Conservation (phyloP, 176 grass and related monocot genomes). For the Triticum dicoccoides region DNA sequence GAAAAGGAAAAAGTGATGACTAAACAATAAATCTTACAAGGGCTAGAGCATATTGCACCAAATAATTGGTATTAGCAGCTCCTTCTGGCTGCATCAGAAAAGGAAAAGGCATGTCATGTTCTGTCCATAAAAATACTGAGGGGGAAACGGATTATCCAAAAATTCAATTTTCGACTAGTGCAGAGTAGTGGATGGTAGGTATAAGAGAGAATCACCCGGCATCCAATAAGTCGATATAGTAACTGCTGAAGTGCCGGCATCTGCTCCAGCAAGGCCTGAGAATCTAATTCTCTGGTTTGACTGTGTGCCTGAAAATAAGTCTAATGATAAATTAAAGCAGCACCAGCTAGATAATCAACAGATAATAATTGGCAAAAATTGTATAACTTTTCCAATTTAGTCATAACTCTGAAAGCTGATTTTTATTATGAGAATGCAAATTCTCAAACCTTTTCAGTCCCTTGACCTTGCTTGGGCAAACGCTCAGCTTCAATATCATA, state of each 20-base stretch:
- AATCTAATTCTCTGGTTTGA: slow-evolving; percentile 80
- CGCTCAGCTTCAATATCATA: slow-evolving; percentile 92
- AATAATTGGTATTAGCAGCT: slow-evolving; percentile 74
- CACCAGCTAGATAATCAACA: neutral
- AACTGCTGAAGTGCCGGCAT: slow-evolving; percentile 89
- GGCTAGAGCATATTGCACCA: slow-evolving; percentile 86
- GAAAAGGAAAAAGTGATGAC: neutral
- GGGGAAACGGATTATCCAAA: neutral
- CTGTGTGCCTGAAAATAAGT: slow-evolving; percentile 61
- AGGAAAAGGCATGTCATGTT: slow-evolving; percentile 20
- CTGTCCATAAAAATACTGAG: neutral
- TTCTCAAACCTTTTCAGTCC: slow-evolving; percentile 70
- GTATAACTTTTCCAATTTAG: neutral
- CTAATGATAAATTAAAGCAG: neutral
- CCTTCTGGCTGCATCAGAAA: slow-evolving; percentile 69
- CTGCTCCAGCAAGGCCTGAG: slow-evolving; percentile 79
- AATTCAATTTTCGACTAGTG: neutral
- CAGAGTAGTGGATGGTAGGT: slow-evolving; percentile 20
- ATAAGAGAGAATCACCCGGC: slow-evolving; percentile 62
- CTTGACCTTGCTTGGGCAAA: slow-evolving; percentile 71
- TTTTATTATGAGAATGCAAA: slow-evolving; percentile 23
- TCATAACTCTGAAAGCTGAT: neutral
- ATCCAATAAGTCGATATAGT: slow-evolving; percentile 90
- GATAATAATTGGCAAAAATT: neutral
- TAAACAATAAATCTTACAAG: slow-evolving; percentile 47